Conservation (phyloP, 306 rosid species). For the Malus orientalis region DNA sequence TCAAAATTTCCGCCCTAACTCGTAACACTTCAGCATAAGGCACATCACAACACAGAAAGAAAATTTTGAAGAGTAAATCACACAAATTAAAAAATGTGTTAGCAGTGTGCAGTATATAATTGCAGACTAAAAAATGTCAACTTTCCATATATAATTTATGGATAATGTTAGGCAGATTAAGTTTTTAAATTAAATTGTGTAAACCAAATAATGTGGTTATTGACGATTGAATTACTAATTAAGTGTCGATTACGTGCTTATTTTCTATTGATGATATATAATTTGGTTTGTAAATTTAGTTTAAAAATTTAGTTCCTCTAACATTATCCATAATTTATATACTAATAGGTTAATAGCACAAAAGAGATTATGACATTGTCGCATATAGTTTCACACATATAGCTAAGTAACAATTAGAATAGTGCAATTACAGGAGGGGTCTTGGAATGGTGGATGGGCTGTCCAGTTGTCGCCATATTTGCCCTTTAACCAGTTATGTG, state of each 20-base stretch:
- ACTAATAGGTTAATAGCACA: no score
- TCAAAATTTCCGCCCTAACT: no score
- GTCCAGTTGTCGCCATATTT: neutral
- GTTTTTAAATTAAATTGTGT: no score
- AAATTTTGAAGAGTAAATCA: neutral
- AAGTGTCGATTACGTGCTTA: no score
- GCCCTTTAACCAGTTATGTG: neutral
- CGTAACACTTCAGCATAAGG: neutral
- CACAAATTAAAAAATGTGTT: neutral
- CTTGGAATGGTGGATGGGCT: neutral
- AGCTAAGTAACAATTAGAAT: neutral
- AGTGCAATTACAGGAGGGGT: neutral
- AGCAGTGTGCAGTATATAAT: neutral
- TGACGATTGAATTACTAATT: no score
- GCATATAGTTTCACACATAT: neutral
- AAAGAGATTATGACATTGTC: neutral
- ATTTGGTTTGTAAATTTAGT: no score
- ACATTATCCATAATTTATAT: no score
- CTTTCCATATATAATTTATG: neutral
- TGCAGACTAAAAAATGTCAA: neutral
- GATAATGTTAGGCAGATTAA: no score
- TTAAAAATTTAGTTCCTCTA: rapidly evolving
- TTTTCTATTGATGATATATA: no score
- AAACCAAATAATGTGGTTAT: no score
- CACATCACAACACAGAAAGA: neutral